These are phyloP conservation scores for Epithele typhae DNA, from an alignment of 768 basidiomycete genomes.

Conservation along the genomic window DNA sequence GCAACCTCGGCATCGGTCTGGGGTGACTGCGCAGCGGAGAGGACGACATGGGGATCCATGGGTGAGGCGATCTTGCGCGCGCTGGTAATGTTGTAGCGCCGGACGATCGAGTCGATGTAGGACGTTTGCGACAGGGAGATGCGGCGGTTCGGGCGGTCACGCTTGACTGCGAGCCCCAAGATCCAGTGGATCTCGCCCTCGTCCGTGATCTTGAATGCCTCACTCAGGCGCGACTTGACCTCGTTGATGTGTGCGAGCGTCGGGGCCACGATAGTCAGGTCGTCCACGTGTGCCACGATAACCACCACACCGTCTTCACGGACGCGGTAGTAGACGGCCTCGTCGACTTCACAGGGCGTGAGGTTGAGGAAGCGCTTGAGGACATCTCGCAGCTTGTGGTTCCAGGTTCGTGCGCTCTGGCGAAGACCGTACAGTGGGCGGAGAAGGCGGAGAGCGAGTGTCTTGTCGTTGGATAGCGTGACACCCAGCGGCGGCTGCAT, in stretches of 20 bases:
- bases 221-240: slow-evolving; percentile 1
- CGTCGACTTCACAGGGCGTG: slow-evolving; percentile 5
- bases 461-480: not conserved
- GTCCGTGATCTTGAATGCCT: slow-evolving; percentile 11
- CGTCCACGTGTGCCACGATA: slow-evolving; percentile 16
- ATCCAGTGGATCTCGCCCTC: slow-evolving; percentile 18
- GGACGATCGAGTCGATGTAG: slow-evolving; percentile 10
- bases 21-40: too few species aligned
- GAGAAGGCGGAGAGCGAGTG: slow-evolving; percentile 13
- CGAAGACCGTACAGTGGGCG: slow-evolving; percentile 32
- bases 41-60: not conserved
- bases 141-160: slow-evolving; percentile 8
- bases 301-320: not conserved
- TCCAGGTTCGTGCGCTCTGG: slow-evolving; percentile 30
- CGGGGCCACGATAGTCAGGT: slow-evolving; percentile 2
- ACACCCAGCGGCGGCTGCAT: slow-evolving; percentile 14
- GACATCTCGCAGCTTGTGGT: slow-evolving; percentile 16
- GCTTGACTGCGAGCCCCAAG: slow-evolving; percentile 20
- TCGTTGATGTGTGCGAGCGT: not conserved
- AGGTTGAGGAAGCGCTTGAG: slow-evolving; percentile 1
- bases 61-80: not conserved
- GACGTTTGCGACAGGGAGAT: slow-evolving; percentile 14
- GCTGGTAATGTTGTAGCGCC: slow-evolving; percentile 3
- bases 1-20: too few species aligned
- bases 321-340: slow-evolving; percentile 1